Percentiles rank a stretch among this genome's conserved stretches.
phyloP scores from a whole-genome alignment of 2,329 filamentous ascomycete species.

The Chaetomiaceae sp. region DNA sequence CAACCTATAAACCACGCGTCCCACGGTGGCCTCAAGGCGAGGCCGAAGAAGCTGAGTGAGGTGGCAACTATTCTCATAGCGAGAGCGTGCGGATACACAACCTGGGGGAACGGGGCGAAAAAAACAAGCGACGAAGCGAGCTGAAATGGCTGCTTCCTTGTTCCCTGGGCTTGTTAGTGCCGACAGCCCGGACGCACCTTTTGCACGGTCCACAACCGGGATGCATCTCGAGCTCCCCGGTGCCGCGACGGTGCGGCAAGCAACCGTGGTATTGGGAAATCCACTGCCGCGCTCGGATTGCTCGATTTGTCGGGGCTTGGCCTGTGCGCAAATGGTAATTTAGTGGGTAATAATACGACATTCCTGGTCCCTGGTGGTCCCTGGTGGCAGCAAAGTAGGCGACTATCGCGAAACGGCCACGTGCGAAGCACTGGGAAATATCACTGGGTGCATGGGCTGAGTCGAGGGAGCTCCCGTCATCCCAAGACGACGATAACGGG shows the following conservation, averaged over 20 bases:
- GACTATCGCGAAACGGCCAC: background rate
- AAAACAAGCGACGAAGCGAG: background rate
- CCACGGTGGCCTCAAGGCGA: too few species aligned
- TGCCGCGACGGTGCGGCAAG: slow-evolving; percentile 9
- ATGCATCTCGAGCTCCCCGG: slow-evolving; percentile 7
- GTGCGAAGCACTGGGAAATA: background rate
- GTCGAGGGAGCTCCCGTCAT: too few species aligned
- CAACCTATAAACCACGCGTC: too few species aligned
- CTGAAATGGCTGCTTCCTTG: too few species aligned
- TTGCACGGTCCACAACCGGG: slow-evolving; percentile 13
- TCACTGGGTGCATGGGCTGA: background rate
- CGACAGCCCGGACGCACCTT: slow-evolving; percentile 1
- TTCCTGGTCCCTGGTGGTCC: background rate
- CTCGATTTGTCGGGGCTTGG: slow-evolving; percentile 7
- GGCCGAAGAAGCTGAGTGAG: too few species aligned
- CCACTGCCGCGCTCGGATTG: slow-evolving; percentile 10
- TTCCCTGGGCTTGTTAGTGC: too few species aligned
- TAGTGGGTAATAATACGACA: background rate
- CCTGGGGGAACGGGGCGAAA: too few species aligned
- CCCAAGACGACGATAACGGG: background rate
- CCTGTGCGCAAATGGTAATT: slow-evolving; percentile 1
- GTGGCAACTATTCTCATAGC: too few species aligned
- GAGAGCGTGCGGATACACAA: too few species aligned
- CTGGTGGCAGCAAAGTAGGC: background rate
- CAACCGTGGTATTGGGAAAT: slow-evolving; percentile 21